These are phyloP conservation scores for Penicillium atrosanguineum DNA, from an alignment of 495 filamentous ascomycete genomes.

Conservation along the genomic window DNA sequence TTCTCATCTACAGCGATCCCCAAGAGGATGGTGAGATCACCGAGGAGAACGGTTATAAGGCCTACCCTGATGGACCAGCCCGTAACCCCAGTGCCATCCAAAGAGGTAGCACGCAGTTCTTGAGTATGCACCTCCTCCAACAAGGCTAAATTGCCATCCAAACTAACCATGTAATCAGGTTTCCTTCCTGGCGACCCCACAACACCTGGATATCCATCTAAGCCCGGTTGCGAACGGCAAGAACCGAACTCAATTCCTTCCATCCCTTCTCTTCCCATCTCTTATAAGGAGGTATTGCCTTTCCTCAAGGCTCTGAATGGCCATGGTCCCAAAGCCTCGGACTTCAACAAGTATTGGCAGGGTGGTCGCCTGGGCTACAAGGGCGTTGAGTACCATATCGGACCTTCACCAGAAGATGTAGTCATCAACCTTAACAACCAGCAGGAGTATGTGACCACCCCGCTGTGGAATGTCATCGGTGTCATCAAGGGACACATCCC, in stretches of 20 bases:
- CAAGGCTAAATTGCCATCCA: background rate
- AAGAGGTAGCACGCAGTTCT: constrained; percentile 82
- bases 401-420: constrained; percentile 74
- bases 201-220: constrained; percentile 91
- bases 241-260: constrained; percentile 71
- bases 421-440: constrained; percentile 81
- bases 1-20: constrained; percentile 83
- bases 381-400: constrained; percentile 87
- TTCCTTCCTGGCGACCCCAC: constrained; percentile 69
- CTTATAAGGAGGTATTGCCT: constrained; percentile 80
- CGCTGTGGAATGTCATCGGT: constrained; percentile 93
- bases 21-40: constrained; percentile 83
- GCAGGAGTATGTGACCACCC: constrained; percentile 85
- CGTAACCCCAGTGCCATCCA: constrained; percentile 88
- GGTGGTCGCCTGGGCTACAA: constrained; percentile 74
- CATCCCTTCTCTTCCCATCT: constrained; percentile 91
- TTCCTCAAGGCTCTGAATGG: constrained; percentile 87
- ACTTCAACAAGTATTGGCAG: constrained; percentile 72
- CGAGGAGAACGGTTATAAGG: constrained; percentile 72
- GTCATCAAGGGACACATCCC: constrained; percentile 86
- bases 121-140: constrained; percentile 49
- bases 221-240: constrained; percentile 79
- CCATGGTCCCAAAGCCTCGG: constrained; percentile 72
- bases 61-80: constrained; percentile 86
- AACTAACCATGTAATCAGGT: constrained; percentile 33